Evolutionary conservation across 805 yeast species (phyloP), one percentile per base, ranked within the genome.

Genomic region (Monosporozyma yasuniensis): DNA sequence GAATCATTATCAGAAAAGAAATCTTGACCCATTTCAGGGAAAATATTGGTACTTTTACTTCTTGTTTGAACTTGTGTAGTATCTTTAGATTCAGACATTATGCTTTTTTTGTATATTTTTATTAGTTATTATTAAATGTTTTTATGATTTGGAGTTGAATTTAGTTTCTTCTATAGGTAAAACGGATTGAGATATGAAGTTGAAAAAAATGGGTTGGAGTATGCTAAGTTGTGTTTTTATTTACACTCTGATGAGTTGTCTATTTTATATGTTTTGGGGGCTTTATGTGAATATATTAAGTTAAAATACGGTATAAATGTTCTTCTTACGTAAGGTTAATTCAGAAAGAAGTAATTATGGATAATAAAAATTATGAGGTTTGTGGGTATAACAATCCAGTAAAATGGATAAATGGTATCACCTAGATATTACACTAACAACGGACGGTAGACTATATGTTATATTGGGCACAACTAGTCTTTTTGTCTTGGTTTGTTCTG

Each of bases 1-100:
- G 68, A 64, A 18, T 64, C 66, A 44, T 63, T 65, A 16, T 67
- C 63, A 47, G 63, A 65, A 50, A 61, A 62, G 27, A 61, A 52
- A 41, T 53, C 56, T 11, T 42, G 28, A 14, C 55, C 53, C 63
- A 59, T 58, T 32, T 54, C 55, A 18, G 66, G 62, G 32, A 58
- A 61, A 19, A 50, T 49, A n/a, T 28, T 37, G 19, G 51, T 54
- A 8, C 55, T 59, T 38, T 57, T 62, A 42, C 59, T 59, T 48
- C 60, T 55, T 16, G 65, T 54, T 39, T 39, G 27, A 39, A 39
- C 16, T 21, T 39, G 27, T 9, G 42, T 21, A 10, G 42, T 19
- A 18, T 39, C 42, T 21, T 11, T 14, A 7, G 23, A 11, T 39
- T 39, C 42, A 19, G 42, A 39, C 42, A 39, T 39, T 19, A 39